Percentiles rank a stretch among this genome's conserved stretches.
These are phyloP conservation scores for Amyloporia xantha DNA, from an alignment of 768 basidiomycete genomes.

Conservation along the genomic window DNA sequence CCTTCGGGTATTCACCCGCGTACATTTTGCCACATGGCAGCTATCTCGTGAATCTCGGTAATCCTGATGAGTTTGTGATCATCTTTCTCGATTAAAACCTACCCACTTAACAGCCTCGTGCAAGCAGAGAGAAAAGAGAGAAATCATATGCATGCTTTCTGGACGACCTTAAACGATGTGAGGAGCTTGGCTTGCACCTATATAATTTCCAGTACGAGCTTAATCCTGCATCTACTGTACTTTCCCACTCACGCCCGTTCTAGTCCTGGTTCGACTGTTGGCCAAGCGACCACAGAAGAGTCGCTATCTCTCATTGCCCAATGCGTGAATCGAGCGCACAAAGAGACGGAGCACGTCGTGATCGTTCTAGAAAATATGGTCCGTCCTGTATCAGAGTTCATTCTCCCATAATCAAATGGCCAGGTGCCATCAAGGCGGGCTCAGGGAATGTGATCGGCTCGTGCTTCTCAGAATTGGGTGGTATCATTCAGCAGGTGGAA, in stretches of 20 bases:
- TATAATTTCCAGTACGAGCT: slow-evolving; percentile 76
- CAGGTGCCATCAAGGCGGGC: slow-evolving; percentile 51
- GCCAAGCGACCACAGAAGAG: slow-evolving; percentile 50
- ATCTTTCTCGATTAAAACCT: neutral
- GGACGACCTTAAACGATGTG: slow-evolving; percentile 76
- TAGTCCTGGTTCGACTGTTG: slow-evolving; percentile 82
- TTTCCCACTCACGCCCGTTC: neutral
- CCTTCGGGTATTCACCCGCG: slow-evolving; percentile 53
- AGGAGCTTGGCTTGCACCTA: slow-evolving; percentile 60
- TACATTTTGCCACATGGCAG: slow-evolving; percentile 78
- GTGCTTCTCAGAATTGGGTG: slow-evolving; percentile 56
- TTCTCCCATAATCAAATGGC: neutral
- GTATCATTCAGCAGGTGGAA: slow-evolving; percentile 62
- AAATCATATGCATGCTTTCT: slow-evolving; percentile 77
- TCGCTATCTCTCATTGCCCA: slow-evolving; percentile 62
- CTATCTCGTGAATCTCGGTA: slow-evolving; percentile 81
- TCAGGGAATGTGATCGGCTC: slow-evolving; percentile 74
- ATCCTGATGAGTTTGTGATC: slow-evolving; percentile 60
- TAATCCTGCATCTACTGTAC: neutral
- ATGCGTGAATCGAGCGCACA: slow-evolving; percentile 70
- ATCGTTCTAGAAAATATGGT: slow-evolving; percentile 85
- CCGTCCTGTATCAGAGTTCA: slow-evolving; percentile 4
- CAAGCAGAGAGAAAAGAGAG: slow-evolving; percentile 51
- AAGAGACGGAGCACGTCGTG: slow-evolving; percentile 47
- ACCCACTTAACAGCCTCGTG: neutral